Evolutionary conservation across 2,329 filamentous ascomycete genomes (phyloP).

Genomic region (Aspergillus sp.): DNA sequence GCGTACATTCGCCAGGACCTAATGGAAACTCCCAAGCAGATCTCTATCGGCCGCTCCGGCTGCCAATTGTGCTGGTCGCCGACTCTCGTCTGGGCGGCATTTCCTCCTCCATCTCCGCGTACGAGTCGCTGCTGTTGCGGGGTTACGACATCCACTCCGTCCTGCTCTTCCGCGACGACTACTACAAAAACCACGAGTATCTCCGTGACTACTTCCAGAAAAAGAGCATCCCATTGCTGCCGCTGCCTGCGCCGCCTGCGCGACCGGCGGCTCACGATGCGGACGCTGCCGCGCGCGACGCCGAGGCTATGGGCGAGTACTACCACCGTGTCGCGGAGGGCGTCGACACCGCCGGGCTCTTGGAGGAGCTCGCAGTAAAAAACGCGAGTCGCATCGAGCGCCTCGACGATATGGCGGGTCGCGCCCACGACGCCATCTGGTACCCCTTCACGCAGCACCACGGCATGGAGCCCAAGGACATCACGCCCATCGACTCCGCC

Average conservation of each 20-base stretch:
- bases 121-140: constrained; percentile 72
- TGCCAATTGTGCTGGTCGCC: constrained; percentile 71
- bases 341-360: constrained; percentile 42
- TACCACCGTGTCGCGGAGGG: constrained; percentile 52
- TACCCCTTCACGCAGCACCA: constrained; percentile 85
- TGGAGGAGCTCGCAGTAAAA: constrained; percentile 51
- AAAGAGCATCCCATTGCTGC: constrained; percentile 56
- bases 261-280: constrained; percentile 29
- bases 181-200: constrained; percentile 68
- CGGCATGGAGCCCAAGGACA: constrained; percentile 58
- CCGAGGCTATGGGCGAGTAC: constrained; percentile 60
- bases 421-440: constrained; percentile 69
- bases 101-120: constrained; percentile 74
- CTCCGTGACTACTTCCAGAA: constrained; percentile 65
- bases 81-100: constrained; percentile 77
- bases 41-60: constrained; percentile 69
- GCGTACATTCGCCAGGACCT: constrained; percentile 74
- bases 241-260: constrained; percentile 59
- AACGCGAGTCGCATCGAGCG: constrained; percentile 57
- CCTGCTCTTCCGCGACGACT: constrained; percentile 64
- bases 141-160: constrained; percentile 74
- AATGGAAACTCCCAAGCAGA: constrained; percentile 76
- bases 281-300: constrained; percentile 46
- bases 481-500: constrained; percentile 76
- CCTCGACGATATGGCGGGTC: constrained; percentile 59